Evolutionary conservation across 2,329 filamentous ascomycete species (phyloP).

Genomic region (Biscogniauxia marginata): DNA sequence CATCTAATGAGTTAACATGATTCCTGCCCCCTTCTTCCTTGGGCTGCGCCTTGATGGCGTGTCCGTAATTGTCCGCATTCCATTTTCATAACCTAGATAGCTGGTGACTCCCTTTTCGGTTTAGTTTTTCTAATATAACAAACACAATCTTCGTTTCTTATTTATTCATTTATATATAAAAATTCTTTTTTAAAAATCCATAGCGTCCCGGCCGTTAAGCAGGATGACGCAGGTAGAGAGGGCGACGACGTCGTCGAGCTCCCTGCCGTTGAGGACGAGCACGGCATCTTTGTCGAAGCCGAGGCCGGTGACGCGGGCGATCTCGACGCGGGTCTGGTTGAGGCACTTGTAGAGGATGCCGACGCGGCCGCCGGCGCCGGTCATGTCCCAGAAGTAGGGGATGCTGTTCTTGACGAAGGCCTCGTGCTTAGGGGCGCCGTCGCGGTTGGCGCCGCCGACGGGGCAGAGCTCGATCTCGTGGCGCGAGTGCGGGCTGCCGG

Average conservation of each 20-base stretch:
- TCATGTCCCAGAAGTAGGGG: slow-evolving; percentile 38
- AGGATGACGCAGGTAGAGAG: slow-evolving; percentile 32
- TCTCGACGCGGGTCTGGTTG: slow-evolving; percentile 35
- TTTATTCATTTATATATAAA: too few species aligned
- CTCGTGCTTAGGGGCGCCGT: slow-evolving; percentile 30
- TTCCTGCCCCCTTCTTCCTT: too few species aligned
- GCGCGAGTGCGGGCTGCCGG: slow-evolving; percentile 28
- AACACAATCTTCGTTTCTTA: too few species aligned
- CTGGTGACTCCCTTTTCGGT: too few species aligned
- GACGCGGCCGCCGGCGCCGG: slow-evolving; percentile 22
- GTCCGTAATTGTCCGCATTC: too few species aligned
- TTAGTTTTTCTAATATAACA: too few species aligned
- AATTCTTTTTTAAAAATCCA: slow-evolving; percentile 33
- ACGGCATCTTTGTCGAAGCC: slow-evolving; percentile 35
- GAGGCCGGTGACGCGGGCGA: slow-evolving; percentile 29
- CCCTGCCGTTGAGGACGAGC: slow-evolving; percentile 29
- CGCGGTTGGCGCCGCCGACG: slow-evolving; percentile 20
- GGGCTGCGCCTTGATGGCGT: too few species aligned
- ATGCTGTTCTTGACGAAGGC: slow-evolving; percentile 29
- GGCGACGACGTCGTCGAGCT: slow-evolving; percentile 33
- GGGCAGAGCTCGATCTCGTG: slow-evolving; percentile 33
- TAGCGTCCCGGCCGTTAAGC: slow-evolving; percentile 34
- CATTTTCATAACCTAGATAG: too few species aligned
- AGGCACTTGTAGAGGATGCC: slow-evolving; percentile 34
- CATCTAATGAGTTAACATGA: too few species aligned